A percentile compares a stretch with the other conserved stretches of the same genome.
Conservation (phyloP, 169 alveolate genomes). For the Condylostoma magnum region DNA sequence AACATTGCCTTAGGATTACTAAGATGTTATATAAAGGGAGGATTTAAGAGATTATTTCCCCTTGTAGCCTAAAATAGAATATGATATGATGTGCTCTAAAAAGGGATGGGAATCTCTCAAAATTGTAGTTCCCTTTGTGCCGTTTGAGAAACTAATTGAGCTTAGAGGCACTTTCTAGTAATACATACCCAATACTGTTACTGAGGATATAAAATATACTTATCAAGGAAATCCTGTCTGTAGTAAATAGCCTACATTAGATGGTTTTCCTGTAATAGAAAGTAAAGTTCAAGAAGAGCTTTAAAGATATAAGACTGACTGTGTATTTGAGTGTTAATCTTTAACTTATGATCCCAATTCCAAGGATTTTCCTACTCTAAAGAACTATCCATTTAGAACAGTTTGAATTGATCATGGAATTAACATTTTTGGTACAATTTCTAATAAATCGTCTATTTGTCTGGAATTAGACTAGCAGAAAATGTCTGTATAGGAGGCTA, state of each 20-base stretch:
- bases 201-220: background rate
- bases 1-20: constrained; percentile 69
- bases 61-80: constrained; percentile 53
- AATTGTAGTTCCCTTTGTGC: constrained; percentile 24
- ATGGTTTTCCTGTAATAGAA: background rate
- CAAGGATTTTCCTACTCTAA: too few species aligned
- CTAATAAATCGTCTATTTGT: too few species aligned
- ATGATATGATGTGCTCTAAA: constrained; percentile 23
- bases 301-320: background rate
- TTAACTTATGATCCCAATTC: too few species aligned
- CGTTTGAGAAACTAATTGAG: background rate
- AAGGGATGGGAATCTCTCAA: constrained; percentile 22
- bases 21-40: constrained; percentile 42
- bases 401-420: too few species aligned
- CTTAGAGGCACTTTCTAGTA: background rate
- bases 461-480: too few species aligned
- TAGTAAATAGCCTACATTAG: background rate
- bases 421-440: too few species aligned
- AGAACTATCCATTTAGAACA: too few species aligned
- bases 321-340: too few species aligned
- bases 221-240: background rate
- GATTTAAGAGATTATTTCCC: constrained; percentile 70
- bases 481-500: too few species aligned
- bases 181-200: background rate
- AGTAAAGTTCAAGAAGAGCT: constrained; percentile 10